phyloP scores from a whole-genome alignment of 2,329 filamentous ascomycete species.

The Sarocladiaceae sp. region DNA sequence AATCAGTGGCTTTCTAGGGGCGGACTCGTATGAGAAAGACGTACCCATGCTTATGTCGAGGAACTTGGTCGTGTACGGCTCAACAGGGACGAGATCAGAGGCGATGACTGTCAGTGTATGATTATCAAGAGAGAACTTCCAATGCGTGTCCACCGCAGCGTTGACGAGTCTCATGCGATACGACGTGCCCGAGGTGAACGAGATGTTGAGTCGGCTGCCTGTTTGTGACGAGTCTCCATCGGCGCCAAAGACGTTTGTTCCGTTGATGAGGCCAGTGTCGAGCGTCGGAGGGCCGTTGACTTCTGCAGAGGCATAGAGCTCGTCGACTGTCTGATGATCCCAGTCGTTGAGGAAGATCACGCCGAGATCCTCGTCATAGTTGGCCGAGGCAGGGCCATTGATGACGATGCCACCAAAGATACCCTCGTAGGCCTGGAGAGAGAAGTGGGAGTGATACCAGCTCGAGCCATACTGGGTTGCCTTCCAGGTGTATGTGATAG shows the following conservation, averaged over 20 bases:
- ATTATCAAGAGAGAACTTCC: conserved; percentile 44
- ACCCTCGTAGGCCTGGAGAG: conserved; percentile 43
- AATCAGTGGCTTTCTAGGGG: not conserved
- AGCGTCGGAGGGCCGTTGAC: conserved; percentile 27
- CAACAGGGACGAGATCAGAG: conserved; percentile 46
- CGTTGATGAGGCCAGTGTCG: conserved; percentile 41
- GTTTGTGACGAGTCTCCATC: conserved; percentile 16
- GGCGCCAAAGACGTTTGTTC: conserved; percentile 31
- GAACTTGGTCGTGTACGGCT: conserved; percentile 40
- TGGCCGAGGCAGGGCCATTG: conserved; percentile 49
- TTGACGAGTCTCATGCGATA: conserved; percentile 45
- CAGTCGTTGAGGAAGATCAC: conserved; percentile 53
- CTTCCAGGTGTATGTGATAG: conserved; percentile 50
- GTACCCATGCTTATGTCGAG: conserved; percentile 40
- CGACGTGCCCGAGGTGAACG: conserved; percentile 33
- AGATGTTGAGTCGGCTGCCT: conserved; percentile 29
- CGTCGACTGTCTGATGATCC: conserved; percentile 36
- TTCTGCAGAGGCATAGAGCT: conserved; percentile 24
- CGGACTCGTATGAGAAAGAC: conserved; percentile 18
- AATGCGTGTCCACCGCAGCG: conserved; percentile 40
- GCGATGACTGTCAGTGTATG: conserved; percentile 48
- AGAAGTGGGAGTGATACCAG: conserved; percentile 59
- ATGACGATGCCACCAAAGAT: conserved; percentile 55
- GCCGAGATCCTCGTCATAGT: conserved; percentile 60
- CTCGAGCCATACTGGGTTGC: conserved; percentile 48